Evolutionary conservation across 2,329 filamentous ascomycete species (phyloP), one percentile per base, ranked within the genome.

Genomic region (Penicillium expansum): DNA sequence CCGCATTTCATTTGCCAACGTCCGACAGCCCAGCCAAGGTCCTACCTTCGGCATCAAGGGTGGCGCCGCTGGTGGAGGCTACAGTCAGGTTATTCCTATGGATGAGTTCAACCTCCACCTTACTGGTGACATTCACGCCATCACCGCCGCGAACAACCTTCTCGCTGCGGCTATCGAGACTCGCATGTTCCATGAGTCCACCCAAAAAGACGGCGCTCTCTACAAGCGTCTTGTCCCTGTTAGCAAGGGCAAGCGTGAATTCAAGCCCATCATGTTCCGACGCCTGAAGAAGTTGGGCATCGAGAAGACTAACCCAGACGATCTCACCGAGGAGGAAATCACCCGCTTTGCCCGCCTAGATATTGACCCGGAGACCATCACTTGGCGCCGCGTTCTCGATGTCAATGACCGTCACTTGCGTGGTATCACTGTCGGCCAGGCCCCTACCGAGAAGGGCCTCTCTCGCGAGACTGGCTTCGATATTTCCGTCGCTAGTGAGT

Each of bases 41-140:
- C 94, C 94, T 55, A 99, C 94, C 0, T 99, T 99, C 74, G 94
- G 94, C 69, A 97, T 99, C 83, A 99, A 99, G 82, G 94, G 94
- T 61, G 94, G 94, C 69, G 94, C 94, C 58, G 94, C 94, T 55
- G 94, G 94, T 69, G 94, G 94, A 74, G 94, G 94, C 38, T 99
- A 97, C 84, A 96, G 91, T 75, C 94, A 99, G 76, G 94, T 99
- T 71, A 97, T 99, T 68, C 94, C 94, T 57, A 99, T 99, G 94
- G 94, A 99, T 69, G 94, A 99, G 76, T 99, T 99, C 82, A 99
- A 99, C 78, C 81, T 99, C 71, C 94, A 99, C 75, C 79, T 99
- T 69, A 99, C 94, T 54, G 94, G 94, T 69, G 94, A 99, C 73
- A 97, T 99, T 56, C 94, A 99, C 74, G 94, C 94, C 63, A 94